Conservation (phyloP, 2,329 filamentous ascomycete genomes). For the Colletotrichum sp. region DNA sequence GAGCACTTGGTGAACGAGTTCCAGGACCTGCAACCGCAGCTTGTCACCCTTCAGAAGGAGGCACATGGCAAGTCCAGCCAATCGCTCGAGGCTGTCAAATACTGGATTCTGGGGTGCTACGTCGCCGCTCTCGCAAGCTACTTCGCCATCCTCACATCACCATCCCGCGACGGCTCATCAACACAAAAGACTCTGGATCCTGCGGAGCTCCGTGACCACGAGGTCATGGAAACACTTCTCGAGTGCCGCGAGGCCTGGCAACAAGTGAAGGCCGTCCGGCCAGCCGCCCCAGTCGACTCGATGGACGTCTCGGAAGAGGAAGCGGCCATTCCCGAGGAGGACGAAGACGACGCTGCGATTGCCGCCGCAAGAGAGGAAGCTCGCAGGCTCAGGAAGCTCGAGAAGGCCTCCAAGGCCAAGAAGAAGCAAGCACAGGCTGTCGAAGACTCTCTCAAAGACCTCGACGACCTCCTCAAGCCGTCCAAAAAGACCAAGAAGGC, state of each 20-base stretch:
- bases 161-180: slow-evolving; percentile 64
- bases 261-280: slow-evolving; percentile 70
- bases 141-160: slow-evolving; percentile 89
- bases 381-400: slow-evolving; percentile 44
- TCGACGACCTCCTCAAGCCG: slow-evolving; percentile 64
- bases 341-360: slow-evolving; percentile 28
- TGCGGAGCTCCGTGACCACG: slow-evolving; percentile 83
- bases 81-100: slow-evolving; percentile 72
- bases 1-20: slow-evolving; percentile 85
- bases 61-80: slow-evolving; percentile 57
- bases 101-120: slow-evolving; percentile 84
- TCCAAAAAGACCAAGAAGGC: slow-evolving; percentile 49
- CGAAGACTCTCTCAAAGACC: slow-evolving; percentile 72
- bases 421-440: slow-evolving; percentile 64
- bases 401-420: slow-evolving; percentile 43
- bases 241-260: slow-evolving; percentile 84
- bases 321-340: slow-evolving; percentile 23
- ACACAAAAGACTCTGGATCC: slow-evolving; percentile 70
- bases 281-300: slow-evolving; percentile 41
- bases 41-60: slow-evolving; percentile 63
- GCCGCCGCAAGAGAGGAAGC: slow-evolving; percentile 32
- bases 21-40: slow-evolving; percentile 69
- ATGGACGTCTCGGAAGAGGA: slow-evolving; percentile 38
- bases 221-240: slow-evolving; percentile 85
- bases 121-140: slow-evolving; percentile 90